Evolutionary conservation across 2,329 filamentous ascomycete genomes (phyloP), one percentile per base, ranked within the genome.

Genomic region (Talaromyces marneffei): DNA sequence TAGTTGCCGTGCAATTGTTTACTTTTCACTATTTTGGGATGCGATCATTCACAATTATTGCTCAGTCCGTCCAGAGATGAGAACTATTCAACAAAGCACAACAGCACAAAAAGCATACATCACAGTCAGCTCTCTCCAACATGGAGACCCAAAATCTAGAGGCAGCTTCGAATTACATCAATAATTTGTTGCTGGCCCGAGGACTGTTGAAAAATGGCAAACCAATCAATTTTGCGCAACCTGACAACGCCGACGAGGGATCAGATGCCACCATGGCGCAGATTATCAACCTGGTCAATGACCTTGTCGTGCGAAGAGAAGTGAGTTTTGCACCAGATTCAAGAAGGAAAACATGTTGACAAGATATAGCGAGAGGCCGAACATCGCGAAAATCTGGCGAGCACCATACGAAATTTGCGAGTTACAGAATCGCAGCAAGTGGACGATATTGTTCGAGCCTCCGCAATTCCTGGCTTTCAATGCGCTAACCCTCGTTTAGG

Each of bases 251-350:
- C 62, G 84, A 87, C 65, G 82, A 82, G 18, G 75, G 75, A 16
- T 81, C 85, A 0, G 83, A 83, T 70, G 84, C 83, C 56, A 90
- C 89, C 18, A 93, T 94, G 87, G 88, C 89, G 20, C 85, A 87
- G 66, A 87, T 97, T 68, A 96, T 99, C 78, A 90, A 93, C 71
- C 83, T 99, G 25, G 86, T 99, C 54, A 96, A 99, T 75, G 94
- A 99, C 72, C 77, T 99, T 67, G 91, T 99, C 62, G 75, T 97
- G 63, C 85, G 92, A 66, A 86, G 92, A 80, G 94, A 99, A 74
- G 91, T 96, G 80, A 68, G 86, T 80, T 39, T 55, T 33, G n/a
- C 7, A 12, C 20, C 18, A n/a, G 29, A 39, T 25, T 50, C n/a
- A n/a, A 29, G 39, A 53, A 54, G 59, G 56, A 18, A 4, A 9